These are phyloP conservation scores for Sideroxylon spinosum DNA, from an alignment of 179 eudicot genomes.

Conservation along the genomic window DNA sequence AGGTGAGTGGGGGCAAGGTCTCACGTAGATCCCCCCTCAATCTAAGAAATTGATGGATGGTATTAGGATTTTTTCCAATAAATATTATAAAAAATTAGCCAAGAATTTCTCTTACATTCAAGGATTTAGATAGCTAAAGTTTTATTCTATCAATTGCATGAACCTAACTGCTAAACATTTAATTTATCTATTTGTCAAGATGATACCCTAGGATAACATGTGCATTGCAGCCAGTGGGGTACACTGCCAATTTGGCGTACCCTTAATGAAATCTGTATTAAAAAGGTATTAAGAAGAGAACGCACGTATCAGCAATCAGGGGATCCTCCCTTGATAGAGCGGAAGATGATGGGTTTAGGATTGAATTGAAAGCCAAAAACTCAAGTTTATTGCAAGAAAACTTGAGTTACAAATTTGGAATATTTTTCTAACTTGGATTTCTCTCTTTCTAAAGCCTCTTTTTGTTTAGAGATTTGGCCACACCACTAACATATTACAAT, in stretches of 20 bases:
- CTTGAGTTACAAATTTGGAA: too few relatives aligned
- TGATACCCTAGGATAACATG: background rate
- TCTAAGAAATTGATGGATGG: background rate
- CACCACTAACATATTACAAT: too few relatives aligned
- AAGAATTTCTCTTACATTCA: background rate
- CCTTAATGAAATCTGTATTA: background rate
- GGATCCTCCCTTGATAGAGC: constrained; percentile 3
- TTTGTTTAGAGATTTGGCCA: too few relatives aligned
- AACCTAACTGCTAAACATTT: background rate
- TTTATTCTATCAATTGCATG: background rate
- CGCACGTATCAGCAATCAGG: constrained; percentile 11
- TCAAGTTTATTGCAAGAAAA: too few relatives aligned
- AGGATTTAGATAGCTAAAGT: background rate
- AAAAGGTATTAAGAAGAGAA: background rate
- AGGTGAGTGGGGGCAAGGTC: too few relatives aligned
- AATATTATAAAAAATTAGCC: background rate
- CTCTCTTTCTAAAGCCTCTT: too few relatives aligned
- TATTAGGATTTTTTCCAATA: background rate
- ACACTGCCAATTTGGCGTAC: background rate
- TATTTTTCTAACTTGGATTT: too few relatives aligned
- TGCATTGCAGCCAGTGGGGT: background rate
- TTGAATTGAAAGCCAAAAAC: too few relatives aligned
- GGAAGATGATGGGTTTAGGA: background rate
- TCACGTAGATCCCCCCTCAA: too few relatives aligned
- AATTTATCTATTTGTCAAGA: background rate